These are phyloP conservation scores for Apocynum venetum DNA, from an alignment of 257 asterid species.

Conservation along the genomic window DNA sequence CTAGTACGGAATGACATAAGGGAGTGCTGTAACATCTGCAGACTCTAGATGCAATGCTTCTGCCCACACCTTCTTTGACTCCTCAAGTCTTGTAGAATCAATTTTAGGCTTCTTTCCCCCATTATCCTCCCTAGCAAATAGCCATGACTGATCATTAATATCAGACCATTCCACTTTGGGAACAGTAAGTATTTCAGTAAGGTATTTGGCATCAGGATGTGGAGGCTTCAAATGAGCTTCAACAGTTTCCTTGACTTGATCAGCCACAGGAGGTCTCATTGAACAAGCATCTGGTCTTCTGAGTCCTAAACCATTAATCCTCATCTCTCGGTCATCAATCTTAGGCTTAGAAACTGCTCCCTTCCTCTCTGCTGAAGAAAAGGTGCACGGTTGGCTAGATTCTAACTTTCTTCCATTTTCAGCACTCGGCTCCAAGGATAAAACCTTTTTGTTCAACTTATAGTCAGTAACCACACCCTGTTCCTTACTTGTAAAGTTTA, in stretches of 20 bases:
- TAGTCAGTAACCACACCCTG: slow-evolving; percentile 13
- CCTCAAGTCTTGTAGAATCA: slow-evolving; percentile 18
- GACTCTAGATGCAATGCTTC: slow-evolving; percentile 38
- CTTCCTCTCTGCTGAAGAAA: slow-evolving; percentile 9
- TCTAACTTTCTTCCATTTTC: slow-evolving; percentile 22
- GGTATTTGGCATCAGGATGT: slow-evolving; percentile 48
- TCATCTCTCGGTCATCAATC: slow-evolving; percentile 22
- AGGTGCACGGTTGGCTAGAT: slow-evolving; percentile 1
- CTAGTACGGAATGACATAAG: slow-evolving; percentile 61
- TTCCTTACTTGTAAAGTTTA: slow-evolving; percentile 11
- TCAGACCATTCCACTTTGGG: slow-evolving; percentile 44
- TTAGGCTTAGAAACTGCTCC: slow-evolving; percentile 1
- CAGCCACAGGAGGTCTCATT: slow-evolving; percentile 11
- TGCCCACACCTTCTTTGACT: slow-evolving; percentile 46
- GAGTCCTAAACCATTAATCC: slow-evolving; percentile 29
- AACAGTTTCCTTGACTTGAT: slow-evolving; percentile 23
- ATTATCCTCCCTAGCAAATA: slow-evolving; percentile 26
- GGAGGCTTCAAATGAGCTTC: slow-evolving; percentile 28
- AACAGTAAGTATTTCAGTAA: slow-evolving; percentile 38
- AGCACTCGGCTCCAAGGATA: slow-evolving; percentile 2
- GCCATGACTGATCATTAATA: slow-evolving; percentile 48
- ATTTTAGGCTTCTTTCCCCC: slow-evolving; percentile 27
- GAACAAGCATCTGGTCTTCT: slow-evolving; percentile 14
- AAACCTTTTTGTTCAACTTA: slow-evolving; percentile 11
- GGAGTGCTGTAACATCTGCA: slow-evolving; percentile 43